These are phyloP conservation scores for Podospora fimiseda DNA, from an alignment of 495 filamentous ascomycete species.

Conservation along the genomic window DNA sequence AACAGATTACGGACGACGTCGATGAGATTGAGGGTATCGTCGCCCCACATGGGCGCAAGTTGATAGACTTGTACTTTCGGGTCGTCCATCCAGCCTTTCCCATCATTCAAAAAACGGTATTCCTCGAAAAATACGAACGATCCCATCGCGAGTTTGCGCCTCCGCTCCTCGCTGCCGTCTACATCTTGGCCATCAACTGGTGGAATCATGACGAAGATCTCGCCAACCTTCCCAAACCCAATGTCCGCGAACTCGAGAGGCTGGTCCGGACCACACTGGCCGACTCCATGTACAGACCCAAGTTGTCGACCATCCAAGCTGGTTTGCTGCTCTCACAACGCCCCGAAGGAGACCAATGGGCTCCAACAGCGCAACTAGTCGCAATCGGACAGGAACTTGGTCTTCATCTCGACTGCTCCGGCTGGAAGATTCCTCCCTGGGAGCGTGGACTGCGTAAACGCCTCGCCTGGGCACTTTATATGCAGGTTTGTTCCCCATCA, in stretches of 20 bases:
- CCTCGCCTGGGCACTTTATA: constrained; percentile 84
- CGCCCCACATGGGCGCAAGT: constrained; percentile 67
- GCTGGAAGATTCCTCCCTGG: constrained; percentile 83
- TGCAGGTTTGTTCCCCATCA: constrained; percentile 32
- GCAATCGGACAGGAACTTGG: constrained; percentile 78
- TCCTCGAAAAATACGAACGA: constrained; percentile 75
- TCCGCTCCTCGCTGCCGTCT: constrained; percentile 79
- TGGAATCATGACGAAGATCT: constrained; percentile 69
- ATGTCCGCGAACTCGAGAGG: constrained; percentile 69
- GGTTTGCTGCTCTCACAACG: constrained; percentile 84
- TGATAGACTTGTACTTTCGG: constrained; percentile 84
- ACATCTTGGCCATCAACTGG: constrained; percentile 86
- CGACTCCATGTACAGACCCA: constrained; percentile 74
- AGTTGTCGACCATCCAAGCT: constrained; percentile 89
- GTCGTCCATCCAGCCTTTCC: constrained; percentile 87
- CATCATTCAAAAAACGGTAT: constrained; percentile 80
- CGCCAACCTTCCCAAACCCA: constrained; percentile 58
- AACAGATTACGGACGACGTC: constrained; percentile 56
- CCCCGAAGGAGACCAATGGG: constrained; percentile 78
- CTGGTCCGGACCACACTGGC: constrained; percentile 65
- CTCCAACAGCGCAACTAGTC: constrained; percentile 77
- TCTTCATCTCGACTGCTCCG: constrained; percentile 79
- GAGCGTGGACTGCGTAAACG: constrained; percentile 77
- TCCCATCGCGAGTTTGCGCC: constrained; percentile 75
- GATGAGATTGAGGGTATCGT: constrained; percentile 80